phyloP scores from a whole-genome alignment of 768 basidiomycete genomes.

The Nevesoporus exiguus region DNA sequence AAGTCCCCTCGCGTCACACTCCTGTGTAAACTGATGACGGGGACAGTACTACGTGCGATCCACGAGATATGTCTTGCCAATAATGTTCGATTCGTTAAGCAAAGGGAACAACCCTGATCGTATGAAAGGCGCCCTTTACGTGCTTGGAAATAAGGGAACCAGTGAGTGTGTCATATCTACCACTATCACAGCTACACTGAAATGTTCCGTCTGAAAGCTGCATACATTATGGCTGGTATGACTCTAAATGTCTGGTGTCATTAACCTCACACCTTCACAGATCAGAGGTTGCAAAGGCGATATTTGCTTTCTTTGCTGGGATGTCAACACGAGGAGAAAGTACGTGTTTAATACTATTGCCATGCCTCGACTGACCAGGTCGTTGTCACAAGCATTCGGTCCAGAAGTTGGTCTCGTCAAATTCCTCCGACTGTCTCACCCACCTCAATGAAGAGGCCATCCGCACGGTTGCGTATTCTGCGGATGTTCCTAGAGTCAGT shows the following conservation, averaged over 20 bases:
- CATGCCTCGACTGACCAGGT: conserved; percentile 49
- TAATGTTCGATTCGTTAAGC: conserved; percentile 55
- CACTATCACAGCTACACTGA: conserved; percentile 2
- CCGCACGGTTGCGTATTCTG: conserved; percentile 57
- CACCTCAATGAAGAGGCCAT: conserved; percentile 63
- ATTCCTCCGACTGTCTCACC: conserved; percentile 60
- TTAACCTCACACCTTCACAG: conserved; percentile 33
- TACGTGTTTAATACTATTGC: conserved; percentile 26
- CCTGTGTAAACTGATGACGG: conserved; percentile 7
- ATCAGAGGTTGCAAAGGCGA: conserved; percentile 51
- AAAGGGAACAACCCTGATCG: conserved; percentile 85
- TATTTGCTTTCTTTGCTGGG: conserved; percentile 65
- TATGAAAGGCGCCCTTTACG: conserved; percentile 92
- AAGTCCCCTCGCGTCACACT: conserved; percentile 25
- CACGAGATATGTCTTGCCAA: conserved; percentile 60
- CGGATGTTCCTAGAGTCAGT: conserved; percentile 46
- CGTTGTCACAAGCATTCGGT: conserved; percentile 11
- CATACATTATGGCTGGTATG: conserved; percentile 68
- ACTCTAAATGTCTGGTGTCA: conserved; percentile 1
- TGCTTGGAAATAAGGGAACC: conserved; percentile 69
- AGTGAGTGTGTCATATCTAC: conserved; percentile 38
- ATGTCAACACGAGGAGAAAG: conserved; percentile 87
- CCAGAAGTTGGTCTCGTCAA: conserved; percentile 28
- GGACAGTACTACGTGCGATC: conserved; percentile 67
- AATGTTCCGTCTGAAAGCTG: conserved; percentile 38